Evolutionary conservation across 2,329 filamentous ascomycete species (phyloP), one percentile per base, ranked within the genome.

Genomic region (Apiospora pterosperma): DNA sequence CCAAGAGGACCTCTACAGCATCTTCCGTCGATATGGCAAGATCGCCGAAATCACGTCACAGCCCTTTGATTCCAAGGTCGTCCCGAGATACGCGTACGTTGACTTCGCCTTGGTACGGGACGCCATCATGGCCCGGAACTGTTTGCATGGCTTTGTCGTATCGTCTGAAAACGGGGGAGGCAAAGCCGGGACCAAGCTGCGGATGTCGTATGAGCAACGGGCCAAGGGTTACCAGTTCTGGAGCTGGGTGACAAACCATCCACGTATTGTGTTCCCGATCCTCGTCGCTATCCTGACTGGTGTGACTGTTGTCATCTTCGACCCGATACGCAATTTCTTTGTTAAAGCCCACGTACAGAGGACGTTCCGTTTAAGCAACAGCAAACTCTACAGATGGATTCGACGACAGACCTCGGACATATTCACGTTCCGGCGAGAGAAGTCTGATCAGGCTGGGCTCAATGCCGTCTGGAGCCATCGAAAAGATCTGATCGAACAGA

Each of bases 301-400:
- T 38, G 81, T 96, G 59, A 96, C 94, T 0, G 93, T 97, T 23
- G 88, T 92, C 1, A 84, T 98, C 8, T 98, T 99, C 72, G 96
- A 99, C 71, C 96, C 96, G 0, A 94, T 99, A 65, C 88, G 96
- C 55, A 94, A 93, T 0, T 96, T 96, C 74, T 97, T 96, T 72
- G 92, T 98, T 78, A 93, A 93, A 73, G 85, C 90, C 4, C 93
- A 97, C 74, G 89, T 99, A 61, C 93, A 93, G 36, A 86, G 90
- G 59, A 88, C 89, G 0, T 88, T 96, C 66, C 87, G 91, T 64
- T 81, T 96, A 36, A 88, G 88, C 55, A 89, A 96, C 67, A 95
- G 89, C 72, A 84, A 80, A 59, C 72, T 94, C 19, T 92, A 92
- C 76, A 87, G 89, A 66, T 97, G 93, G 95, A 86, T 97, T 73